Evolutionary conservation across 2,329 filamentous ascomycete genomes (phyloP).

Genomic region (Didymella lethalis): DNA sequence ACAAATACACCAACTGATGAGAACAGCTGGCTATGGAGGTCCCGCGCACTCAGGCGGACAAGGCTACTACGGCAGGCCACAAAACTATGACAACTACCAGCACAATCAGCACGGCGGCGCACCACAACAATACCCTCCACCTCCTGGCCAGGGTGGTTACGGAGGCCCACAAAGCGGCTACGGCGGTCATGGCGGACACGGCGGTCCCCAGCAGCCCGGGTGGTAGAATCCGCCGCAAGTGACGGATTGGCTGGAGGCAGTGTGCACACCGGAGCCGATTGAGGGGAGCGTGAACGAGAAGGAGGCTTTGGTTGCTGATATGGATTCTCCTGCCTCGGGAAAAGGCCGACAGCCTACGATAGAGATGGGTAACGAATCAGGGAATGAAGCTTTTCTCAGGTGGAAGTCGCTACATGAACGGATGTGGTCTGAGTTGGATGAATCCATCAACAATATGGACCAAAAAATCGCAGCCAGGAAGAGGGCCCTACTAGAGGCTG

Average conservation of each 20-base stretch:
- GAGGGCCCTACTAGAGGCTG: neutral
- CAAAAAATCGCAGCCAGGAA: neutral
- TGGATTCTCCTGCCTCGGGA: too few species aligned
- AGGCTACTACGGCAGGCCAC: conserved; percentile 38
- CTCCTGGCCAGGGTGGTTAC: conserved; percentile 20
- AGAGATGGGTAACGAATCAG: neutral
- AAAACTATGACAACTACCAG: conserved; percentile 44
- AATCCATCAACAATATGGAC: neutral
- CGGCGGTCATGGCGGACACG: conserved; percentile 13
- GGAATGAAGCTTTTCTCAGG: neutral
- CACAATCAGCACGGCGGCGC: conserved; percentile 36
- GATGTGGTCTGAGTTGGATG: neutral
- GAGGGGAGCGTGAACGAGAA: neutral
- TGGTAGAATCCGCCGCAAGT: conserved; percentile 28
- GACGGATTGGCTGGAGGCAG: neutral
- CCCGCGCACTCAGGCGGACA: conserved; percentile 32
- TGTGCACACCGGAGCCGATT: neutral
- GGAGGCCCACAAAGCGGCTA: conserved; percentile 12
- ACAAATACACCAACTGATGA: neutral
- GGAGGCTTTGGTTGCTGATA: too few species aligned
- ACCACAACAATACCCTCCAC: conserved; percentile 26
- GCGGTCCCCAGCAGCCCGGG: conserved; percentile 33
- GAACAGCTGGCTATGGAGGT: conserved; percentile 43
- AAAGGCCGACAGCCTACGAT: too few species aligned
- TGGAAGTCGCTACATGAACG: neutral